Evolutionary conservation across 768 basidiomycete species (phyloP), one percentile per base, ranked within the genome.

Genomic region (Amanita inopinata): DNA sequence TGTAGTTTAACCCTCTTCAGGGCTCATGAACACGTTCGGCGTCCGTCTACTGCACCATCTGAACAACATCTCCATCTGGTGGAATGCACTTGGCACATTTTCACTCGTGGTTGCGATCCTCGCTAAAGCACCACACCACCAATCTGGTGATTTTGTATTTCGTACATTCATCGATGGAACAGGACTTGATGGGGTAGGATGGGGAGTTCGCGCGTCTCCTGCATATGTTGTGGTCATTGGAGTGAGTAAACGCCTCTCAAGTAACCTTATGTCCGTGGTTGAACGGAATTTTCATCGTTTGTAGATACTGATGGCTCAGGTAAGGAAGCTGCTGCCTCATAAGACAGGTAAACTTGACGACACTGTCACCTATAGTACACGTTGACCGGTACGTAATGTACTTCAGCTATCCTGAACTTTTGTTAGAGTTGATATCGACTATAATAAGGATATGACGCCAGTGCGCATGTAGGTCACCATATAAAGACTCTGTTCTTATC

Each of bases 1-100:
- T 38, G 17, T 3, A 40, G n/a, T n/a, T n/a, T n/a, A n/a, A n/a
- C n/a, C n/a, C n/a, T 40, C 17, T 9, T n/a, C 30, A 69, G 72
- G 78, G 12, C 57, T 80, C 2, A 80, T 80, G 49, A 87, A 86
- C 59, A 83, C 83, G 0, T 85, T 87, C 51, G 82, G 83, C 1
- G 81, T 80, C 19, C 70, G 67, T 27, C 52, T 81, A 4, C 65
- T 87, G 9, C 72, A 76, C 40, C 64, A 78, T 47, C 61, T 87
- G 28, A 87, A 86, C 58, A 84, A 82, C 47, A 57, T 81, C 14
- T 85, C 82, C 1, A 69, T 87, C 3, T 76, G 74, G 69, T 80
- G 82, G 73, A 85, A 89, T 49, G 81, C 76, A 1, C 44, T 80
- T 31, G 85, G 85, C 14, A 83, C 85, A 1, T 73, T 74, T 2